Evolutionary conservation across 2,329 filamentous ascomycete genomes (phyloP).

Genomic region (Epichloe uncinata): DNA sequence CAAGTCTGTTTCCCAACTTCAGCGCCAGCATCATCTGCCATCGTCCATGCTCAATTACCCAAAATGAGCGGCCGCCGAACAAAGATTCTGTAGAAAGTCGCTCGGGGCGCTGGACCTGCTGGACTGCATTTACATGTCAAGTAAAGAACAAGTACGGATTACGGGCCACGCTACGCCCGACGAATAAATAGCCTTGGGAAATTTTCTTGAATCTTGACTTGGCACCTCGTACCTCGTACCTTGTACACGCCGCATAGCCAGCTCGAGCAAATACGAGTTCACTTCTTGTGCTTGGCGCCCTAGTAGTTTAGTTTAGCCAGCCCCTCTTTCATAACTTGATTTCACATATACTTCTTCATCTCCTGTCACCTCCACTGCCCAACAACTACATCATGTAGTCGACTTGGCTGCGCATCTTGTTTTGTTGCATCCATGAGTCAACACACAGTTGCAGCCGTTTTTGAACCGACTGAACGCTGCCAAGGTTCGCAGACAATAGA

Average conservation of each 20-base stretch:
- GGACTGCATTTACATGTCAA: too few species aligned
- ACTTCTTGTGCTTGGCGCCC: not conserved
- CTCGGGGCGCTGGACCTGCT: too few species aligned
- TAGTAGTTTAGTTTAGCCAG: not conserved
- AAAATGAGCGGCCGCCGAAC: not conserved
- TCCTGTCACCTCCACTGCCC: not conserved
- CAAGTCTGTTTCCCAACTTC: too few species aligned
- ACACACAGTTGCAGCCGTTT: constrained; percentile 1
- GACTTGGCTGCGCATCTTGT: not conserved
- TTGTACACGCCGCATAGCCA: not conserved
- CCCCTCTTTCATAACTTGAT: not conserved
- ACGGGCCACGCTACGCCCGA: too few species aligned
- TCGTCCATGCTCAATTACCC: not conserved
- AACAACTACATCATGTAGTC: constrained; percentile 2
- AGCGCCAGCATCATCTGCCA: too few species aligned
- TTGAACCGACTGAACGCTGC: not conserved
- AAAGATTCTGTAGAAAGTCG: too few species aligned
- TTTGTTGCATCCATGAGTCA: constrained; percentile 1
- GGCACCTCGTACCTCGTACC: not conserved
- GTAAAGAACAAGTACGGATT: too few species aligned
- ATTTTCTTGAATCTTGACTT: too few species aligned
- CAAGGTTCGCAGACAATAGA: not conserved
- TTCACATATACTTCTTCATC: not conserved
- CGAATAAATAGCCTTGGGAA: too few species aligned
- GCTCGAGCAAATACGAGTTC: not conserved